Base-by-base conservation (phyloP, 768 basidiomycete species). In the Hygrophoropsis aurantiaca region DNA sequence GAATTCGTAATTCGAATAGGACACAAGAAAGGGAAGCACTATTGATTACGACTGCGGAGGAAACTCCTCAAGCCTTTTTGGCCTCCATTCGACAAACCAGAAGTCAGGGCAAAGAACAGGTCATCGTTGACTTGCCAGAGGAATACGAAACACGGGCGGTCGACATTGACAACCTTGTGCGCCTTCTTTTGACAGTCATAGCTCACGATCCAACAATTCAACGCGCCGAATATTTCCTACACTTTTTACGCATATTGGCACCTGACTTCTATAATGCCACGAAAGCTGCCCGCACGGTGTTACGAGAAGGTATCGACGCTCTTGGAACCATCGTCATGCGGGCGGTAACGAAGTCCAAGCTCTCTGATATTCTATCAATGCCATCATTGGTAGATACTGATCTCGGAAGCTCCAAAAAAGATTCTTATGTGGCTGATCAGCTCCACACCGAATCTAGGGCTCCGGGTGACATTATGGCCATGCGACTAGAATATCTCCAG, bases 171-270 rank as follows among this genome's bases (percentile, higher is more conserved):
- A 73, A 90, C 57, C 72, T 89, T 20, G 79, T 87, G 23, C 78
- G 82, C 13, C 72, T 91, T 7, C 81, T 89, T 58, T 72, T 90
- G 24, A 90, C 88, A 1, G 83, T 91, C 49, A 87, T 91, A 44
- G 87, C 86, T 5, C 84, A 89, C 53, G 83, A 89, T 59, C 74
- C 83, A 13, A 72, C 76, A 4, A 82, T 82, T 39, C 63, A 78
- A 19, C 81, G 87, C 18, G 83, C 87, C 2, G 79, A 88, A 52
- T 74, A 83, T 44, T 90, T 90, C 65, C 66, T 91, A 34, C 73
- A 74, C 4, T 68, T 87, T 21, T 69, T 91, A 15, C 77, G 80
- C 9, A 69, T 74, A 33, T 65, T 87, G 39, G 65, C 77, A 0
- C 81, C 83, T 3, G 60, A 75, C 45, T 65, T 90, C 5, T 85